phyloP scores from a whole-genome alignment of 192 early-diverging fungal genomes.

The Gonapodya prolifera region DNA sequence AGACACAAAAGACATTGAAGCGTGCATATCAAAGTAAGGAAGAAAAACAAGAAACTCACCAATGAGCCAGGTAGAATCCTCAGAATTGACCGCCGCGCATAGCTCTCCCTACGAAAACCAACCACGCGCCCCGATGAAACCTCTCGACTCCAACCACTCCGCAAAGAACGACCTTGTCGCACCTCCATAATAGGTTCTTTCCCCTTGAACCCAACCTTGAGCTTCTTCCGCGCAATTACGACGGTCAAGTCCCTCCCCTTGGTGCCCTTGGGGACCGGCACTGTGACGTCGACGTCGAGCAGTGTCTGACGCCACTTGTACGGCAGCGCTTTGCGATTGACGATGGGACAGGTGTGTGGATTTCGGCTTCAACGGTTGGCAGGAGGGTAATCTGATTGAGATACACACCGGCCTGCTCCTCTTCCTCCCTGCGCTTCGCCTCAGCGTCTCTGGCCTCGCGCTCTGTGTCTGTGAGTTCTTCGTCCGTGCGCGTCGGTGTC shows the following conservation, averaged over 20 bases:
- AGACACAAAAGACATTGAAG: conserved; percentile 18
- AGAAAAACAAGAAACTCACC: conserved; percentile 22
- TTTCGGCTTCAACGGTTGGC: too few species aligned
- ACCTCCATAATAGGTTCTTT: conserved; percentile 60
- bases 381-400: too few species aligned
- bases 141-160: conserved; percentile 15
- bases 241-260: conserved; percentile 52
- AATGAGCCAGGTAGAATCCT: conserved; percentile 73
- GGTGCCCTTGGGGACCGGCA: conserved; percentile 62
- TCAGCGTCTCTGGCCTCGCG: too few species aligned
- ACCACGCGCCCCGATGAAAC: background rate
- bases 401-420: too few species aligned
- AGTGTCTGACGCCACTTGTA: conserved; percentile 76
- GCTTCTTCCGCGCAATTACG: conserved; percentile 44
- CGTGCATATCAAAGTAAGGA: background rate
- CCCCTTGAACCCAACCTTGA: conserved; percentile 60
- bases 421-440: too few species aligned
- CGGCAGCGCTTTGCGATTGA: conserved; percentile 56
- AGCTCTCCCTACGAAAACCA: conserved; percentile 46
- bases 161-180: conserved; percentile 5
- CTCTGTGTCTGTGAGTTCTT: too few species aligned
- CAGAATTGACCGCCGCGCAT: conserved; percentile 50
- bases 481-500: too few species aligned
- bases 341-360: background rate
- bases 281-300: conserved; percentile 62